Base-by-base conservation (phyloP, 2,329 filamentous ascomycete species). In the Arthrobotrys conoides region DNA sequence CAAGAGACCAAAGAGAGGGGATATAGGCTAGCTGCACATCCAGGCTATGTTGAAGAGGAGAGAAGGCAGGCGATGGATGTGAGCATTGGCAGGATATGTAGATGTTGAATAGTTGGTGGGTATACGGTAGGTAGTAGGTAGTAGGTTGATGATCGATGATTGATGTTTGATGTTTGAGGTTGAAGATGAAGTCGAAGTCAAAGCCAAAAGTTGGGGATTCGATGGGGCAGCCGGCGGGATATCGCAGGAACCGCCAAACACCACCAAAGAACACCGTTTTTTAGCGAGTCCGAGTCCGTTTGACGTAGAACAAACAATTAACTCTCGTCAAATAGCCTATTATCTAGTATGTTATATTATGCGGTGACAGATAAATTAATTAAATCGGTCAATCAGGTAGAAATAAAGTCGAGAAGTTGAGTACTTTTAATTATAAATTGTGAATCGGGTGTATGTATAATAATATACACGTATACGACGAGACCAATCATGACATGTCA, bases 41-140 rank as follows among this genome's bases (percentile, higher is more conserved):
- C 49, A 72, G 61, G 20, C 61, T 73, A 73, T 46, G 61, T 46
- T 27, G 61, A 73, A 51, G 51, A 10, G 27, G 41, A 66, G 51
- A 27, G 18, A 33, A 22, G 33, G 41, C 24, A 5, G 44, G 51
- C 61, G 70, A 66, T 30, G 14, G 61, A 27, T 8, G 20, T 49
- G 63, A 20, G 20, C 70, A 73, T 73, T 67, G 49, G 61, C 48
- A 49, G 70, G 18, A 18, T 57, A 27, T n/a, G 16, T 5, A 22
- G 20, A 3, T 24, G n/a, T n/a, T n/a, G n/a, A n/a, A 4, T n/a
- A 18, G 16, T n/a, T 18, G n/a, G 6, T 22, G 22, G 44, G 44
- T 41, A 14, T 9, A 46, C 18, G 16, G 41, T 4, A 46, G 41
- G 36, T 38, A 18, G 41, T 27, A n/a, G n/a, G n/a, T n/a, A n/a